Conservation (phyloP, 352 stramenopile genomes). For the Phytophthora megakarya region DNA sequence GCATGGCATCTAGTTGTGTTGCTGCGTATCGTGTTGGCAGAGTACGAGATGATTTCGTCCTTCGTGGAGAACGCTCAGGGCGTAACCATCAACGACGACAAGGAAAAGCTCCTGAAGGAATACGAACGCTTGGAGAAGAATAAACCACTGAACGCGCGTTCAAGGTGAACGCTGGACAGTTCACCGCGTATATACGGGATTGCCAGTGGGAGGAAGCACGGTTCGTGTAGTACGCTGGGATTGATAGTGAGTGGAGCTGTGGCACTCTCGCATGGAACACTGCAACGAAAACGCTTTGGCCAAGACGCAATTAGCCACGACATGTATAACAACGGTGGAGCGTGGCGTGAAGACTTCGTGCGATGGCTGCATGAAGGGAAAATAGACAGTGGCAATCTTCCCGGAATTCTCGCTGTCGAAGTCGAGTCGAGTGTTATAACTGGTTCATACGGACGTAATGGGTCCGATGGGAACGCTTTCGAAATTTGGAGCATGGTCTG, state of each 20-base stretch:
- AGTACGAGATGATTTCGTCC: slow-evolving; percentile 28
- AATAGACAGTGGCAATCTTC: not conserved
- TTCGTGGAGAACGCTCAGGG: slow-evolving; percentile 24
- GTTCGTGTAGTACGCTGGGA: not conserved
- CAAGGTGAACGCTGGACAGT: slow-evolving; percentile 8
- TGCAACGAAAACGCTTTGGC: not conserved
- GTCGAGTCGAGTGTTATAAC: too few relatives aligned
- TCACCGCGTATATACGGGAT: slow-evolving; percentile 8
- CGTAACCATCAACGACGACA: slow-evolving; percentile 16
- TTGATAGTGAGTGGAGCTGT: slow-evolving; percentile 3
- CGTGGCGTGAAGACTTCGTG: not conserved
- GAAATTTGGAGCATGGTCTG: too few relatives aligned
- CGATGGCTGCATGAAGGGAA: slow-evolving; percentile 21
- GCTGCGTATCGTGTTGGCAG: slow-evolving; percentile 24
- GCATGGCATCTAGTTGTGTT: slow-evolving; percentile 34
- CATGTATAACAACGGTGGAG: not conserved
- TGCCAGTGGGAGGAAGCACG: slow-evolving; percentile 12
- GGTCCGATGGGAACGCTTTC: too few relatives aligned
- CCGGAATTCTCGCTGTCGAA: too few relatives aligned
- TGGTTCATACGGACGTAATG: too few relatives aligned
- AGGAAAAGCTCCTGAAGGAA: slow-evolving; percentile 33
- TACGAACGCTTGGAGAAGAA: slow-evolving; percentile 19
- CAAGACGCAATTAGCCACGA: slow-evolving; percentile 9
- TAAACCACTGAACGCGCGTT: not conserved
- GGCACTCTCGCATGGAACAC: slow-evolving; percentile 21